Evolutionary conservation across 306 rosid genomes (phyloP).

Genomic region (Quercus glauca): DNA sequence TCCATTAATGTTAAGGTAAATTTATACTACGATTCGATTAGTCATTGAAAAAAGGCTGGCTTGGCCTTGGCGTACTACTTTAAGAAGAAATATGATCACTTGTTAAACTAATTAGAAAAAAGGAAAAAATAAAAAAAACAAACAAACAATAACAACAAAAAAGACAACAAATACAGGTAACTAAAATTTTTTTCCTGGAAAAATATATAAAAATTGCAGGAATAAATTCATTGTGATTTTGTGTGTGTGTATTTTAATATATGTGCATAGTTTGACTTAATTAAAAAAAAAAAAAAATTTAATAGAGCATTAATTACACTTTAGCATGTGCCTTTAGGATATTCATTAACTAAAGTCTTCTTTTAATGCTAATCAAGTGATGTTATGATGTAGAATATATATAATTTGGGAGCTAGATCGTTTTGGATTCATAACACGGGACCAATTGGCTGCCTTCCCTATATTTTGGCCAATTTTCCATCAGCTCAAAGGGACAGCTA

Average conservation of each 20-base stretch:
- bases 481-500: slow-evolving; percentile 19
- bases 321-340: too few relatives aligned
- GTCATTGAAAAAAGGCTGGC: background rate
- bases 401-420: slow-evolving; percentile 31
- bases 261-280: too few relatives aligned
- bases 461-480: slow-evolving; percentile 9
- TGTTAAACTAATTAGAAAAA: background rate
- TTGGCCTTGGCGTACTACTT: background rate
- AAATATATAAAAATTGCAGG: too few relatives aligned
- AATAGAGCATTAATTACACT: too few relatives aligned
- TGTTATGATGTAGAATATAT: slow-evolving; percentile 15
- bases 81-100: background rate
- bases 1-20: slow-evolving; percentile 34
- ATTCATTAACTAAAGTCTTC: background rate
- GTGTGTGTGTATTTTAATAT: too few relatives aligned
- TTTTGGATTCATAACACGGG: slow-evolving; percentile 43
- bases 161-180: too few relatives aligned
- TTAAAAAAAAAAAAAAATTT: too few relatives aligned
- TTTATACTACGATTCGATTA: background rate
- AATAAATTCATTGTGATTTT: too few relatives aligned
- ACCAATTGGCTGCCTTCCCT: slow-evolving; percentile 37
- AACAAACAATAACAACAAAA: too few relatives aligned
- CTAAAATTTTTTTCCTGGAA: too few relatives aligned
- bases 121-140: too few relatives aligned
- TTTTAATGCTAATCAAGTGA: background rate